Percentiles rank a stretch among this genome's conserved stretches.
phyloP scores from a whole-genome alignment of 1,139 yeast species.

The Suhomyces bolitotheri region DNA sequence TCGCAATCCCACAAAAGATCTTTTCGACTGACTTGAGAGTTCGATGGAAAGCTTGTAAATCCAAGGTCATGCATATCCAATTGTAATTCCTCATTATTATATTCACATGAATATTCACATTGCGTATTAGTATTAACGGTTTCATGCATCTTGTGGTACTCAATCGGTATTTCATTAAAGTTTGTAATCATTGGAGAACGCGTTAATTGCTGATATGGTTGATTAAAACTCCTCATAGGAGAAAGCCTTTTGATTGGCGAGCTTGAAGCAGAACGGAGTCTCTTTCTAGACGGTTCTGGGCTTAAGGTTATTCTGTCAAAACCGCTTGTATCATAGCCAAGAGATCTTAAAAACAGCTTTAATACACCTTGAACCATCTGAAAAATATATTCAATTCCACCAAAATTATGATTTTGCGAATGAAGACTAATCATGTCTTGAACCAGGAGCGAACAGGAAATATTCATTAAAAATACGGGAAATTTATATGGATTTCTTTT shows the following conservation, averaged over 20 bases:
- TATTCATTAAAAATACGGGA: constrained; percentile 41
- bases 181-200: not conserved
- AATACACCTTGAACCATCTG: constrained; percentile 32
- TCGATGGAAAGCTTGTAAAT: no score
- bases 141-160: not conserved
- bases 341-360: constrained; percentile 25
- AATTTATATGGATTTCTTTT: constrained; percentile 28
- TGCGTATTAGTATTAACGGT: no score
- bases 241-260: not conserved
- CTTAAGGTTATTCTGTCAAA: not conserved
- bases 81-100: no score
- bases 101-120: not conserved
- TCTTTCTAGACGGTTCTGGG: not conserved
- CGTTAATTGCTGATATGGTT: not conserved
- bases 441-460: constrained; percentile 21
- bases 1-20: constrained; percentile 6
- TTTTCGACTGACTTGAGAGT: not conserved
- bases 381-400: constrained; percentile 2
- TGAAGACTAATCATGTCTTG: constrained; percentile 18
- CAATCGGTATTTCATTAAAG: not conserved
- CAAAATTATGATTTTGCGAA: constrained; percentile 4
- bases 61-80: not conserved
- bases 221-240: not conserved
- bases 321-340: constrained; percentile 1
- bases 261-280: not conserved